Evolutionary conservation across 805 yeast species (phyloP).

Genomic region (Candida nonsorbophila): DNA sequence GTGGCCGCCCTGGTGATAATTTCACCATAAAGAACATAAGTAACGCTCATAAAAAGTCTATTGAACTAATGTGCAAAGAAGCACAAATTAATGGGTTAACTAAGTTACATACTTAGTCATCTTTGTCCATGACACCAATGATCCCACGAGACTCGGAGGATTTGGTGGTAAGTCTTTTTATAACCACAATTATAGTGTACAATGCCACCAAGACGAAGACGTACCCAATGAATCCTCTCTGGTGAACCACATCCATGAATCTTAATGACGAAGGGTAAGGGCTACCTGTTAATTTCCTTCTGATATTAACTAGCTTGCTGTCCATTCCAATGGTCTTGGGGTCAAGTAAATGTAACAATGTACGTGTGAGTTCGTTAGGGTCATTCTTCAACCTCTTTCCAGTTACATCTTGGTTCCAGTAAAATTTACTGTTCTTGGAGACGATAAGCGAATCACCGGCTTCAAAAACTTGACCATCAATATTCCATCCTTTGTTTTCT

Average conservation of each 20-base stretch:
- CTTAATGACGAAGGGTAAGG: slow-evolving; percentile 36
- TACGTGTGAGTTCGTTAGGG: slow-evolving; percentile 26
- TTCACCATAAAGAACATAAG: slow-evolving; percentile 20
- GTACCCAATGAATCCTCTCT: slow-evolving; percentile 42
- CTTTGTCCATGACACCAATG: slow-evolving; percentile 15
- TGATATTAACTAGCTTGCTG: slow-evolving; percentile 4
- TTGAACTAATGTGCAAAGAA: slow-evolving; percentile 31
- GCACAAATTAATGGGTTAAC: slow-evolving; percentile 8
- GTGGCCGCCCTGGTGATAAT: slow-evolving; percentile 31
- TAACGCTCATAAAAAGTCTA: slow-evolving; percentile 27
- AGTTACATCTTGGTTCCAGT: slow-evolving; percentile 24
- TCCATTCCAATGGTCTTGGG: slow-evolving; percentile 11
- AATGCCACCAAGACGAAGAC: slow-evolving; percentile 3
- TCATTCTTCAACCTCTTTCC: slow-evolving; percentile 34
- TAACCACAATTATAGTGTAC: slow-evolving; percentile 1
- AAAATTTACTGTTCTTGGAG: slow-evolving; percentile 34
- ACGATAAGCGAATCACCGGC: slow-evolving; percentile 57
- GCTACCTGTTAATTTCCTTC: slow-evolving; percentile 32
- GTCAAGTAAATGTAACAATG: slow-evolving; percentile 35
- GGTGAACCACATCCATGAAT: slow-evolving; percentile 41
- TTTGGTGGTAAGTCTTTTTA: slow-evolving; percentile 3
- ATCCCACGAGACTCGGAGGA: slow-evolving; percentile 12
- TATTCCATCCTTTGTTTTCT: slow-evolving; percentile 29
- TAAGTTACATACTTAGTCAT: slow-evolving; percentile 9
- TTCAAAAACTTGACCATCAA: slow-evolving; percentile 23